Evolutionary conservation across 75 land plant species (phyloP).

Genomic region (Cryptomeria japonica): DNA sequence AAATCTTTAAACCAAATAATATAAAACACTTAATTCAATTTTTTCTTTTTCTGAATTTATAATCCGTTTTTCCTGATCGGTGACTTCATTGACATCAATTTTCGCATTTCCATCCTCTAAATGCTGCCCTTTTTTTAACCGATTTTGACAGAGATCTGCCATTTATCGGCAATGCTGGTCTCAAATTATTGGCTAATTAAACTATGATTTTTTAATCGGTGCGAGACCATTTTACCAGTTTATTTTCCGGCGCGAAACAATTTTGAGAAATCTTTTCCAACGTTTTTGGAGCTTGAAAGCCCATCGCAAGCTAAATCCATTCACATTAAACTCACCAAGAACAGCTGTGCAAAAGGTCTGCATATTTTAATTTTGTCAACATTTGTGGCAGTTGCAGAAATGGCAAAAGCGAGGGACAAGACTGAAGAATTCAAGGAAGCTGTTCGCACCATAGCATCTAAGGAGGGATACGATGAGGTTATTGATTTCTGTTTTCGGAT

Average conservation of each 20-base stretch:
- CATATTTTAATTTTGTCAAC: conserved; percentile 10
- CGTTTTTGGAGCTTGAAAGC: no score
- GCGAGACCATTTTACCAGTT: no score
- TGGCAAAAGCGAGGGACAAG: conserved; percentile 47
- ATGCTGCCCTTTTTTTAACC: neutral
- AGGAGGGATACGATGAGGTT: conserved; percentile 68
- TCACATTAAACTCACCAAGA: neutral
- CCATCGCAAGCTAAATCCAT: neutral
- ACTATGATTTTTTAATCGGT: no score
- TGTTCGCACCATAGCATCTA: conserved; percentile 56
- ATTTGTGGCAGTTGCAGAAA: conserved; percentile 2
- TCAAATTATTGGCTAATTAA: neutral
- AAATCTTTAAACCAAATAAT: no score
- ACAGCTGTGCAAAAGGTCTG: neutral
- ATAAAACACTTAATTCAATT: no score
- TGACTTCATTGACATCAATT: neutral
- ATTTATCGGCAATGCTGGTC: neutral
- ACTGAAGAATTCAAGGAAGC: conserved; percentile 75
- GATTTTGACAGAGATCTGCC: no score
- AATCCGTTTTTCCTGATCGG: neutral
- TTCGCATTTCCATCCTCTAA: neutral
- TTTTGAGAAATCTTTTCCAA: no score
- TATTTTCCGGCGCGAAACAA: no score
- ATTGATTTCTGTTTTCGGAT: neutral
- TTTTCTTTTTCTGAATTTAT: neutral